Percentiles rank a stretch among this genome's conserved stretches.
These are phyloP conservation scores for Fusarium fujikuroi DNA, from an alignment of 2,329 filamentous ascomycete genomes.

Conservation along the genomic window DNA sequence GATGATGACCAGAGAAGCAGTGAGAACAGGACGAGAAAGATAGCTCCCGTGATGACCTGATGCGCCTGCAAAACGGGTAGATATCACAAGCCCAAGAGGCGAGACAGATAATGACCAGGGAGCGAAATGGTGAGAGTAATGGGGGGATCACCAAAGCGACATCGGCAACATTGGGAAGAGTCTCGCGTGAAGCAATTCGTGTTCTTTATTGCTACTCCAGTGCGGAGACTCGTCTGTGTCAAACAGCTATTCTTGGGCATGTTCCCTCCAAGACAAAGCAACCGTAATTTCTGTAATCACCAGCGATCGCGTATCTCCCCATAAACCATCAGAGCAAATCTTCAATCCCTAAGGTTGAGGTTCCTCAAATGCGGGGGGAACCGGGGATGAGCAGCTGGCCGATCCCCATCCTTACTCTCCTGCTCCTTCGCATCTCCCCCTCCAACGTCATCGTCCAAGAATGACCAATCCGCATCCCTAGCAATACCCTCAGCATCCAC, in stretches of 20 bases:
- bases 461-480: constrained; percentile 13
- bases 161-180: no score
- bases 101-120: neutral
- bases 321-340: neutral
- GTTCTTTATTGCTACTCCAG: neutral
- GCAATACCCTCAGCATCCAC: neutral
- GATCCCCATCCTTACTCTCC: neutral
- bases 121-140: neutral
- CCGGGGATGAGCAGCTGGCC: neutral
- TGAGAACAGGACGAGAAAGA: neutral
- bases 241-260: neutral
- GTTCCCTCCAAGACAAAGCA: neutral
- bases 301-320: neutral
- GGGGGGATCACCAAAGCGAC: neutral
- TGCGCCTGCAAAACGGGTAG: neutral
- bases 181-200: neutral
- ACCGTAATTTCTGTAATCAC: neutral
- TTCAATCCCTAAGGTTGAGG: neutral
- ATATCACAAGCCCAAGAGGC: neutral
- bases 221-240: neutral
- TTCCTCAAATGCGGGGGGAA: neutral
- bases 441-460: neutral
- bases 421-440: neutral
- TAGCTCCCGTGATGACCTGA: no score
- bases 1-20: neutral